Base-by-base conservation (phyloP, 441 rosid species). In the Cnidoscolus chayamansa region DNA sequence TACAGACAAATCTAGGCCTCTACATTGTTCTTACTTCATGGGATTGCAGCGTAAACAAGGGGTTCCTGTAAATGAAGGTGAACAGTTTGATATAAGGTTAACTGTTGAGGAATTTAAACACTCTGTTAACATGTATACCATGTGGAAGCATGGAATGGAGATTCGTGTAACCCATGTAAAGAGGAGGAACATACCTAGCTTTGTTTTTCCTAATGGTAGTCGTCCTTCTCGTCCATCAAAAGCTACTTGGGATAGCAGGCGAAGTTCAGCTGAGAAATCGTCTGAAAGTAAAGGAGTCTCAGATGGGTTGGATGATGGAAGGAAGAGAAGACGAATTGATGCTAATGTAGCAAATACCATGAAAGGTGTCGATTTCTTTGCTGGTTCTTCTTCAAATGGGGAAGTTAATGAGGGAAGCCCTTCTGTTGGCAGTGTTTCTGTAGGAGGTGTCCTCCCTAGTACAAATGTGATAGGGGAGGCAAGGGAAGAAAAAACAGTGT, bases 1-100 rank as follows among this genome's bases (percentile, higher is more conserved):
- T 84, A 78, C 81, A 63, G 96, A 95, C 74, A 74, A 85, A 82
- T 83, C 89, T 7, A 90, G 78, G 72, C 91, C 93, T 55, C 89
- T 88, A 58, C 86, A 81, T 75, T 87, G 89, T 82, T 85, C 86
- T 25, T 91, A 87, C 82, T 95, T 93, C 79, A 95, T 95, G 99
- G 99, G 98, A 49, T 85, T 95, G 84, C 98, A 95, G 76, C 90
- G 96, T 58, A 95, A 87, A 78, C 98, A 88, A 82, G 99, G 97
- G 81, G 87, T 82, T 83, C 85, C 92, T 59, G 92, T 78, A 68
- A 84, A 82, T 74, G 97, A 84, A 81, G 91, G 93, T 5, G 93
- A 81, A 74, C 94, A 80, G 62, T 93, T 95, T 49, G 96, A 95
- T 85, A 95, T 95, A 66, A 85, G 98, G 85, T 68, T 86, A 74